Conservation (phyloP, 2,329 filamentous ascomycete genomes). For the Lachnellula arida region DNA sequence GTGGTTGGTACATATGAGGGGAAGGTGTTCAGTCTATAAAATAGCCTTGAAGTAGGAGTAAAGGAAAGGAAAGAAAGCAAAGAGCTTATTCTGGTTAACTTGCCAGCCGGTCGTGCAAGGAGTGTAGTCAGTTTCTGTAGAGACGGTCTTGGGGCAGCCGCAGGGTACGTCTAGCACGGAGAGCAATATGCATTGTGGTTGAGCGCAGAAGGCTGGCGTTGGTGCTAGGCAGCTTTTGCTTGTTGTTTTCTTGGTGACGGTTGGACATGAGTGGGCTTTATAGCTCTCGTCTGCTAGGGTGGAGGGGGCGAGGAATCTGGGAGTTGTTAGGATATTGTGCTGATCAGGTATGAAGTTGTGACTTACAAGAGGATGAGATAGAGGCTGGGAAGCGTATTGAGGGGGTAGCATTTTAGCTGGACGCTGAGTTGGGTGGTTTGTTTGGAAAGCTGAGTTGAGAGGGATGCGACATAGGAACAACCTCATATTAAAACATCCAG, state of each 20-base stretch:
- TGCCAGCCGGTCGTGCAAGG: slow-evolving; percentile 17
- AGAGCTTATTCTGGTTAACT: neutral
- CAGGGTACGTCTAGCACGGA: slow-evolving; percentile 20
- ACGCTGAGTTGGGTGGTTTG: neutral
- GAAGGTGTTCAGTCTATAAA: no score
- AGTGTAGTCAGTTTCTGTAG: slow-evolving; percentile 20
- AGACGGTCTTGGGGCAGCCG: slow-evolving; percentile 22
- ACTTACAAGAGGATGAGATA: neutral
- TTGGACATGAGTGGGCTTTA: slow-evolving; percentile 17
- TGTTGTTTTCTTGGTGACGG: slow-evolving; percentile 20
- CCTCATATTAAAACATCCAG: neutral
- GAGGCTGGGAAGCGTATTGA: neutral
- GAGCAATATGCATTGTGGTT: slow-evolving; percentile 19
- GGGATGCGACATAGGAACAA: neutral
- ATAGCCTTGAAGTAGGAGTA: no score
- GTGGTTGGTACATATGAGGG: slow-evolving; percentile 8
- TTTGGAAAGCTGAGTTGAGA: neutral
- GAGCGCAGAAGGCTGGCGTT: slow-evolving; percentile 13
- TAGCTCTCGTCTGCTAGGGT: neutral
- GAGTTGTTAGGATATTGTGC: neutral
- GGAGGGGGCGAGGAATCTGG: neutral
- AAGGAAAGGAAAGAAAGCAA: no score
- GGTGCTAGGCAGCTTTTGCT: slow-evolving; percentile 9
- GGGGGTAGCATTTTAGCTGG: neutral
- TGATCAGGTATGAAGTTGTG: neutral